Conservation (phyloP, 2,329 filamentous ascomycete genomes). For the Fusarium guadeloupense region DNA sequence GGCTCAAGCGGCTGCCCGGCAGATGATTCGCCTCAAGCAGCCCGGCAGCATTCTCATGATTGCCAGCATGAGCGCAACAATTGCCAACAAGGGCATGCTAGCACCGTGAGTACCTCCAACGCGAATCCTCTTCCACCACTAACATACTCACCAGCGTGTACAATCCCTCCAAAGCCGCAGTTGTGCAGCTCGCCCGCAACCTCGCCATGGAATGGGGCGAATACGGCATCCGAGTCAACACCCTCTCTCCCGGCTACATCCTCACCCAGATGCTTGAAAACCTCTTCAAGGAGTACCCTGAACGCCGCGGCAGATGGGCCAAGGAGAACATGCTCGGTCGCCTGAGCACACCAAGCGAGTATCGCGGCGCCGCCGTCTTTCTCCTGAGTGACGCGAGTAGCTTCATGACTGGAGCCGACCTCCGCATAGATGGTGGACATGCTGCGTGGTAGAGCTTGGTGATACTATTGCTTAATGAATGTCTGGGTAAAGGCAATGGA, state of each 20-base stretch:
- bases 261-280: slow-evolving; percentile 84
- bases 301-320: slow-evolving; percentile 74
- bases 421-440: slow-evolving; percentile 78
- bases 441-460: slow-evolving; percentile 59
- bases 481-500: neutral
- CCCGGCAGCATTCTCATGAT: slow-evolving; percentile 72
- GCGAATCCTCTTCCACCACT: neutral
- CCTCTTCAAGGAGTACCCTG: slow-evolving; percentile 79
- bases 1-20: slow-evolving; percentile 85
- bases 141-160: slow-evolving; percentile 63
- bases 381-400: slow-evolving; percentile 74
- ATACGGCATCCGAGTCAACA: slow-evolving; percentile 81
- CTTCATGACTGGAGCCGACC: slow-evolving; percentile 79
- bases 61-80: slow-evolving; percentile 74
- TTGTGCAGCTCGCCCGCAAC: slow-evolving; percentile 75
- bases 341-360: slow-evolving; percentile 73
- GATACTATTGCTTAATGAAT: neutral
- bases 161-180: slow-evolving; percentile 79
- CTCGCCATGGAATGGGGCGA: slow-evolving; percentile 78
- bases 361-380: slow-evolving; percentile 77
- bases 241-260: slow-evolving; percentile 82
- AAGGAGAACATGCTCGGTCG: slow-evolving; percentile 85
- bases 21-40: slow-evolving; percentile 69
- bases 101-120: slow-evolving; percentile 62
- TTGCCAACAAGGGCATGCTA: slow-evolving; percentile 70